These are phyloP conservation scores for Podospora bellae-mahoneyi DNA, from an alignment of 495 filamentous ascomycete species.

Conservation along the genomic window DNA sequence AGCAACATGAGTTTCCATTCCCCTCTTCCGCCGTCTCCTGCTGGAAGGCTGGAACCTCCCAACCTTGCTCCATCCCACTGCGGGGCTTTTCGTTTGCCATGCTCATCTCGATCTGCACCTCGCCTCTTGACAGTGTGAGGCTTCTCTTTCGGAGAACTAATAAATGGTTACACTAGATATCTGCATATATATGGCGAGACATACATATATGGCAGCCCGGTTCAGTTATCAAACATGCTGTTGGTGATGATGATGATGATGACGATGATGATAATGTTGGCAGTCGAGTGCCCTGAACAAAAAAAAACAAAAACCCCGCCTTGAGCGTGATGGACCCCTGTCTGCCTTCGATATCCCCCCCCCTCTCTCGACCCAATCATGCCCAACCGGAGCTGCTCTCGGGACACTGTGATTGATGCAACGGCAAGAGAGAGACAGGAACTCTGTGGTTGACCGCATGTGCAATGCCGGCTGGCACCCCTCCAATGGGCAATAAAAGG, in stretches of 20 bases:
- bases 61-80: neutral
- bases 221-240: neutral
- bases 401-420: neutral
- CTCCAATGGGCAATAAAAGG: slow-evolving; percentile 3
- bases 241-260: neutral
- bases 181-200: too few relatives aligned
- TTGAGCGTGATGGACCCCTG: slow-evolving; percentile 7
- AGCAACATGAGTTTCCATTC: neutral
- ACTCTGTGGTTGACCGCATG: too few relatives aligned
- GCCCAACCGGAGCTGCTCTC: slow-evolving; percentile 14
- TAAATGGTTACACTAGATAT: too few relatives aligned
- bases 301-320: neutral
- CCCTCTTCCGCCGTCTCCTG: neutral
- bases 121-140: neutral
- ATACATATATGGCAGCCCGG: neutral
- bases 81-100: slow-evolving; percentile 7
- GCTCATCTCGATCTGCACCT: slow-evolving; percentile 8
- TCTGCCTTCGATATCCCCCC: neutral
- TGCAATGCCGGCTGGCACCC: neutral
- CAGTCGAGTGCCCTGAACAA: neutral
- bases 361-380: slow-evolving; percentile 28
- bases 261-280: neutral
- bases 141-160: neutral
- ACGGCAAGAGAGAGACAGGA: neutral
- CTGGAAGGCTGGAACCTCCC: neutral